Percentiles rank a stretch among this genome's conserved stretches.
phyloP scores from a whole-genome alignment of 2,329 filamentous ascomycete species.

The Penicillium sp. region DNA sequence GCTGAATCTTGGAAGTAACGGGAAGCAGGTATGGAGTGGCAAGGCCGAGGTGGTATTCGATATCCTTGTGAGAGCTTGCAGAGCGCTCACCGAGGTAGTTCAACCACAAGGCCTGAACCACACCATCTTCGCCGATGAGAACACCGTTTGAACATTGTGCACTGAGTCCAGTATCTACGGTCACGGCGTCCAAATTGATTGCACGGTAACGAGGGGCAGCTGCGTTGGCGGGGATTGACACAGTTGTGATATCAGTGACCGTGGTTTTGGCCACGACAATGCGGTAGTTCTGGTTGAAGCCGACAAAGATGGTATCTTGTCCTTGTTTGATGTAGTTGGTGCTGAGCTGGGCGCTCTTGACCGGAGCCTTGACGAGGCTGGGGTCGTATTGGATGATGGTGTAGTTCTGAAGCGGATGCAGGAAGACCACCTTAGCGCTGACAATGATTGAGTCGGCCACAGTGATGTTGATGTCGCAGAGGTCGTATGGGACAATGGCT shows the following conservation, averaged over 20 bases:
- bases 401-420: constrained; percentile 97
- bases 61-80: constrained; percentile 74
- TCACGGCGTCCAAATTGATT: constrained; percentile 94
- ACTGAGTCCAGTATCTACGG: constrained; percentile 88
- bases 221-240: constrained; percentile 91
- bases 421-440: constrained; percentile 88
- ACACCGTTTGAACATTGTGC: constrained; percentile 93
- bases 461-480: constrained; percentile 93
- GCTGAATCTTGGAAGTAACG: constrained; percentile 81
- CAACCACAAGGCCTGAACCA: constrained; percentile 92
- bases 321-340: constrained; percentile 83
- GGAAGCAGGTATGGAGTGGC: constrained; percentile 84
- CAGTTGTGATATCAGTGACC: constrained; percentile 95
- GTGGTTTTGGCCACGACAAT: constrained; percentile 92
- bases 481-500: constrained; percentile 91
- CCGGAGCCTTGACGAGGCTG: constrained; percentile 85
- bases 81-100: constrained; percentile 92
- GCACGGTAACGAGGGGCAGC: constrained; percentile 89
- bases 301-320: constrained; percentile 91
- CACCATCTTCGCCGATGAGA: constrained; percentile 81
- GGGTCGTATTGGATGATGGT: constrained; percentile 94
- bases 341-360: constrained; percentile 82
- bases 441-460: constrained; percentile 96
- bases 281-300: constrained; percentile 94
- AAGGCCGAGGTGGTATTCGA: constrained; percentile 93